Conservation (phyloP, 1,284 basidiomycete species). For the Ustilago hordei region DNA sequence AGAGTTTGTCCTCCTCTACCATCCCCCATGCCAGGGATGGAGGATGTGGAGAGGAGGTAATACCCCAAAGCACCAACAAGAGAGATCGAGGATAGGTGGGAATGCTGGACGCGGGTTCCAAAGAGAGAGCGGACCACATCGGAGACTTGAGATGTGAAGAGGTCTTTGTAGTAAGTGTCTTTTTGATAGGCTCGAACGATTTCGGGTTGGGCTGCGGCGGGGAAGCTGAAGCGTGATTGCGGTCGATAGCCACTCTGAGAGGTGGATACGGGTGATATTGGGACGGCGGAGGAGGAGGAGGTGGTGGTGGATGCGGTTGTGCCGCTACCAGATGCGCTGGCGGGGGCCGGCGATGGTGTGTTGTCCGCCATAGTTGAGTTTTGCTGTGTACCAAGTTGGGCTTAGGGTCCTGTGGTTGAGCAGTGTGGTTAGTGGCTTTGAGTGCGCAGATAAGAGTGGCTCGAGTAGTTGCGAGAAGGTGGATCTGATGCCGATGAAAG, state of each 20-base stretch:
- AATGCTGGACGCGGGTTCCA: slow-evolving; percentile 68
- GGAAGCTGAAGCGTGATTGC: slow-evolving; percentile 36
- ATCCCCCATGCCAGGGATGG: slow-evolving; percentile 38
- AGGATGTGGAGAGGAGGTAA: slow-evolving; percentile 65
- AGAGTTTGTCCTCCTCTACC: slow-evolving; percentile 69
- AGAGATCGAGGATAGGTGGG: slow-evolving; percentile 62
- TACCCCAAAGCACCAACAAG: slow-evolving; percentile 67
- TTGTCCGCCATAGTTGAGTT: slow-evolving; percentile 19
- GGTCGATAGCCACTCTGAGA: slow-evolving; percentile 23
- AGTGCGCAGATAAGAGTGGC: not conserved
- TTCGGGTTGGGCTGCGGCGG: slow-evolving; percentile 44
- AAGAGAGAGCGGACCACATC: slow-evolving; percentile 67
- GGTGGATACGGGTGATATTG: not conserved
- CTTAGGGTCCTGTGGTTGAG: too few species aligned
- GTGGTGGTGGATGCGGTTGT: not conserved
- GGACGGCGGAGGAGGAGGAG: not conserved
- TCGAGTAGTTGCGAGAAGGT: not conserved
- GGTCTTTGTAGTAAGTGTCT: slow-evolving; percentile 68
- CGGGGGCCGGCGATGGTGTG: not conserved
- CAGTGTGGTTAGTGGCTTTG: too few species aligned
- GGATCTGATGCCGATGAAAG: not conserved
- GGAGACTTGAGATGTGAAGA: slow-evolving; percentile 67
- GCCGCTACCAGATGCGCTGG: not conserved
- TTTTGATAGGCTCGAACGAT: slow-evolving; percentile 52
- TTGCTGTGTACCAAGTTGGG: not conserved